Base-by-base conservation (phyloP, 441 rosid genomes). In the Macaranga tanarius region DNA sequence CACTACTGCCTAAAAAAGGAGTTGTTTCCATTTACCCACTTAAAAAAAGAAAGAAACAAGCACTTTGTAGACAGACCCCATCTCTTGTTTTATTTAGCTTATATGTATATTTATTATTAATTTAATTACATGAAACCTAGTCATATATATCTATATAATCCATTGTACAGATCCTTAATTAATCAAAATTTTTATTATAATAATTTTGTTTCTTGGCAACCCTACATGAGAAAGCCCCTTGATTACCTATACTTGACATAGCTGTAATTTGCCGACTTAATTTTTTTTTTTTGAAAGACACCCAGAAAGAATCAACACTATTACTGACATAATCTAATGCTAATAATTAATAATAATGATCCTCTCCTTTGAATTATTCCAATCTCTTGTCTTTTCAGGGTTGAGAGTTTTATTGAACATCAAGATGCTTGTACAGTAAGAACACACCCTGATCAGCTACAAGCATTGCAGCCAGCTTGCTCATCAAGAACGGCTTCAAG, bases 361-460 rank as follows among this genome's bases (percentile, higher is more conserved):
- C 38, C 38, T 58, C 31, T 50, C 25, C 62, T 47, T 66, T 67
- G 58, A 56, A 38, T 73, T 45, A 70, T 76, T 63, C 71, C 5
- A 22, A 10, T 47, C 9, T 22, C 38, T 72, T 55, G 55, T 62
- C 23, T 42, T 76, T 79, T 45, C 77, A 93, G 98, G 85, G 98
- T 93, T 34, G 98, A 93, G 86, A 93, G 97, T 84, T 93, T 93
- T 80, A 93, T 93, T n/a, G 99, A 95, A 55, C 99, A 95, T 77
- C 99, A 95, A 84, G 99, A 92, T 75, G 84, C 80, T 57, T 95
- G 99, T 70, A 84, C 83, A 12, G 80, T 85, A 72, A 86, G 82
- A 64, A 78, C 79, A 66, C 92, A 86, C 47, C 82, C 90, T 3
- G 87, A 77, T 55, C 59, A 55, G 13, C 80, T 73, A 23, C 89